Conservation (phyloP, 257 asterid genomes). For the Nicotiana tabacum region DNA sequence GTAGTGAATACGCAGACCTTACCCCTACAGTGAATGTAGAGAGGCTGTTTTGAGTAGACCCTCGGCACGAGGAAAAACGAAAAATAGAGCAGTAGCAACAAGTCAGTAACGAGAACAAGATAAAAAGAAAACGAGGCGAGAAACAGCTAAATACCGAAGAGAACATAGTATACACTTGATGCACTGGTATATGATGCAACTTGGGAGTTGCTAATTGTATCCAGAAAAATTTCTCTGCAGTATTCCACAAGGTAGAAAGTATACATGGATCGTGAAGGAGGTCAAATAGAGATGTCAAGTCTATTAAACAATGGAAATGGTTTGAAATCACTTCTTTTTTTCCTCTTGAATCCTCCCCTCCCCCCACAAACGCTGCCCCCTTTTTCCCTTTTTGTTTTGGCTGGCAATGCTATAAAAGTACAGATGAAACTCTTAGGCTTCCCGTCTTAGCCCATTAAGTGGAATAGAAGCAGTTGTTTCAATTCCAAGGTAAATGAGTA, state of each 20-base stretch:
- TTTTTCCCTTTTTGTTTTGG: neutral
- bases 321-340: neutral
- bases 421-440: neutral
- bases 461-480: neutral
- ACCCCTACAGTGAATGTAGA: too few relatives aligned
- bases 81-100: too few relatives aligned
- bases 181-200: neutral
- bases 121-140: too few relatives aligned
- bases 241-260: neutral
- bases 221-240: neutral
- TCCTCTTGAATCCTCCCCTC: neutral
- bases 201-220: neutral
- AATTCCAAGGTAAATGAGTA: neutral
- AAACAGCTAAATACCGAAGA: neutral
- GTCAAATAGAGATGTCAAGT: neutral
- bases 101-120: too few relatives aligned
- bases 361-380: neutral
- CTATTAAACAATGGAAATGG: neutral
- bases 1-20: too few relatives aligned
- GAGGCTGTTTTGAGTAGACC: too few relatives aligned
- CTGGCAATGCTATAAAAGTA: neutral
- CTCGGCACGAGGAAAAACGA: too few relatives aligned
- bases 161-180: neutral
- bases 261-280: neutral
- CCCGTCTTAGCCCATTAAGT: neutral